Evolutionary conservation across 371 early-diverging fungal genomes (phyloP).

Genomic region (Polyrhizophydium stewartii): DNA sequence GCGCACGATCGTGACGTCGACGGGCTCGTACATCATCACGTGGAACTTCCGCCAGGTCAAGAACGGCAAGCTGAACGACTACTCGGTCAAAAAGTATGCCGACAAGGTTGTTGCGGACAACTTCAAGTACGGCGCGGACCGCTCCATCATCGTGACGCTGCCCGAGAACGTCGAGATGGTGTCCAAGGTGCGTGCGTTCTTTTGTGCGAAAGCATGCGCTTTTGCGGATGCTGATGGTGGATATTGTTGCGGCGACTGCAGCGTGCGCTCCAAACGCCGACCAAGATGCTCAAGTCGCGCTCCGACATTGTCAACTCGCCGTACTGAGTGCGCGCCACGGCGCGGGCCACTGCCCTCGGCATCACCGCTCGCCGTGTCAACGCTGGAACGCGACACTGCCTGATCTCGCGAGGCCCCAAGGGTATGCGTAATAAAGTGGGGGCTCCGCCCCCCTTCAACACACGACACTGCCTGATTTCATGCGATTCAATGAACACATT

Average conservation of each 20-base stretch:
- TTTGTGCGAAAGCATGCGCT: background rate
- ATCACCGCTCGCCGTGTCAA: no score
- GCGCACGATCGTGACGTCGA: constrained; percentile 77
- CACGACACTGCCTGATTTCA: no score
- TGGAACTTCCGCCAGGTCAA: constrained; percentile 90
- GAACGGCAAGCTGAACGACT: constrained; percentile 68
- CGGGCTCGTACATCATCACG: constrained; percentile 87
- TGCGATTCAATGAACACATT: no score
- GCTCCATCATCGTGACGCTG: constrained; percentile 44
- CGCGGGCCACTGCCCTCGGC: no score
- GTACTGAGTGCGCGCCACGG: constrained; percentile 14
- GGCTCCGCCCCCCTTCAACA: no score
- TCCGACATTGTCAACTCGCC: constrained; percentile 38
- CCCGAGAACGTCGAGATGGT: constrained; percentile 55
- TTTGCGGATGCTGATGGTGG: background rate
- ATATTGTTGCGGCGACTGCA: background rate
- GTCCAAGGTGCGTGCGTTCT: constrained; percentile 12
- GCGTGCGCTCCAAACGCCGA: constrained; percentile 35
- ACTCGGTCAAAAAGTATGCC: constrained; percentile 78
- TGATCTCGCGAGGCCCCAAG: no score
- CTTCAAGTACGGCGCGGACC: constrained; percentile 56
- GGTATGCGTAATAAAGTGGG: no score
- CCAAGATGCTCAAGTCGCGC: constrained; percentile 42
- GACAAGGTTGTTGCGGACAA: constrained; percentile 86
- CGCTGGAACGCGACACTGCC: no score